Conservation (phyloP, 306 rosid species). For the Cucurbita maxima region DNA sequence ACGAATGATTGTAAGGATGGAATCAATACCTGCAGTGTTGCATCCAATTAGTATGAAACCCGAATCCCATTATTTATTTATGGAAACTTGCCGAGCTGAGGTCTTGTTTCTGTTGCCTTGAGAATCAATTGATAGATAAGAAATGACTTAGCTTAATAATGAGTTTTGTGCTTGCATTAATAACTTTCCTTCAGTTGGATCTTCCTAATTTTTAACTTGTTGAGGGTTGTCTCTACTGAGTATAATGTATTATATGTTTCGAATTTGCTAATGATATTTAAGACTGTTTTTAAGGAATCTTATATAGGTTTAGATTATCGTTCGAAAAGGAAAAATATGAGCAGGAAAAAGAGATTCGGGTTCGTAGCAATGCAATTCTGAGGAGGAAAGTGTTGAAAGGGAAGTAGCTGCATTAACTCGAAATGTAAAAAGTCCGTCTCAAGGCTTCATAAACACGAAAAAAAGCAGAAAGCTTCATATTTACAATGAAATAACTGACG, state of each 20-base stretch:
- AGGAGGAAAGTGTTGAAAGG: not conserved
- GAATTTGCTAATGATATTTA: not conserved
- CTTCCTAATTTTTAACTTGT: not conserved
- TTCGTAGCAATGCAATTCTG: not conserved
- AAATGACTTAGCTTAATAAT: constrained; percentile 20
- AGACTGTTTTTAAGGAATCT: not conserved
- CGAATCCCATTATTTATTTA: constrained; percentile 4
- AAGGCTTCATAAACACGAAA: not conserved
- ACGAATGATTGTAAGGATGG: constrained; percentile 96
- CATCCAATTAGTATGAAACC: constrained; percentile 30
- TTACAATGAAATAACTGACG: not conserved
- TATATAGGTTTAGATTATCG: not conserved
- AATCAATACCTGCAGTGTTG: constrained; percentile 56
- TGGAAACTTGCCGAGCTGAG: constrained; percentile 17
- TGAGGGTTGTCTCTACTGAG: not conserved
- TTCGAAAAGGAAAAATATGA: not conserved
- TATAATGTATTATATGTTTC: not conserved
- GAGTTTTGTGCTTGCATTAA: constrained; percentile 31
- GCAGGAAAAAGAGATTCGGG: not conserved
- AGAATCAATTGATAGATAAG: constrained; percentile 19
- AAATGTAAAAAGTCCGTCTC: not conserved
- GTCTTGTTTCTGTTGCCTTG: constrained; percentile 35
- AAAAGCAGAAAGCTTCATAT: not conserved
- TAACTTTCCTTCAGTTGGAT: constrained; percentile 2
- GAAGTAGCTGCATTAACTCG: not conserved